A percentile compares a stretch with the other conserved stretches of the same genome.
phyloP scores from a whole-genome alignment of 805 yeast species.

The Sugiyamaella americana region DNA sequence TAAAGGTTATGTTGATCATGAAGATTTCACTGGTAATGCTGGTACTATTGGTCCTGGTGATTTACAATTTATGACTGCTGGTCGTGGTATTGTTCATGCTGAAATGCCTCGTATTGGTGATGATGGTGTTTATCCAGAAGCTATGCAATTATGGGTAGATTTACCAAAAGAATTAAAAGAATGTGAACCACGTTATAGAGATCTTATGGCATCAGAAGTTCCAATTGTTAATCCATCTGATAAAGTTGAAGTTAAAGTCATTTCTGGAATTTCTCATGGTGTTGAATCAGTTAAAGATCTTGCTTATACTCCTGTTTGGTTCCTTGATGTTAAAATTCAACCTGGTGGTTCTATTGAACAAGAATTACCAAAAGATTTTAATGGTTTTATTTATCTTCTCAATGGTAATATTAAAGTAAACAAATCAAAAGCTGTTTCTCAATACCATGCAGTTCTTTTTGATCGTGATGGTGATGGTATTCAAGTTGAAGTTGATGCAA shows the following conservation, averaged over 20 bases:
- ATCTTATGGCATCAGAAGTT: slow-evolving; percentile 58
- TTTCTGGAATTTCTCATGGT: slow-evolving; percentile 71
- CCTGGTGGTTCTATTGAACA: slow-evolving; percentile 64
- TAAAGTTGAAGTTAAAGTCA: slow-evolving; percentile 60
- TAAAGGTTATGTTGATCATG: slow-evolving; percentile 66
- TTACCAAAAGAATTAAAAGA: slow-evolving; percentile 59
- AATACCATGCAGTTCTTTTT: slow-evolving; percentile 54
- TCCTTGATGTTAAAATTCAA: slow-evolving; percentile 57
- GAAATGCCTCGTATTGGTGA: slow-evolving; percentile 67
- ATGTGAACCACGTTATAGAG: slow-evolving; percentile 68
- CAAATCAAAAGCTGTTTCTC: slow-evolving; percentile 38
- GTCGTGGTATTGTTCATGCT: slow-evolving; percentile 76
- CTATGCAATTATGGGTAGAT: slow-evolving; percentile 86
- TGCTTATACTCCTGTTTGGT: slow-evolving; percentile 77
- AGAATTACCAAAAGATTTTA: slow-evolving; percentile 52
- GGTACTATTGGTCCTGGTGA: slow-evolving; percentile 77
- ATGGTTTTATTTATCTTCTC: slow-evolving; percentile 62
- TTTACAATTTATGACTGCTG: slow-evolving; percentile 89
- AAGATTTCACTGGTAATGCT: slow-evolving; percentile 74
- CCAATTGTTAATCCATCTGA: slow-evolving; percentile 64
- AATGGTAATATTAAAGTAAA: slow-evolving; percentile 52
- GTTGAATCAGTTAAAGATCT: slow-evolving; percentile 66
- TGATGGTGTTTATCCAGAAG: slow-evolving; percentile 42
- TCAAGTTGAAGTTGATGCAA: slow-evolving; percentile 45
- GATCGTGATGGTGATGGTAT: slow-evolving; percentile 62